Conservation (phyloP, 306 rosid genomes). For the Casuarina cunninghamiana region DNA sequence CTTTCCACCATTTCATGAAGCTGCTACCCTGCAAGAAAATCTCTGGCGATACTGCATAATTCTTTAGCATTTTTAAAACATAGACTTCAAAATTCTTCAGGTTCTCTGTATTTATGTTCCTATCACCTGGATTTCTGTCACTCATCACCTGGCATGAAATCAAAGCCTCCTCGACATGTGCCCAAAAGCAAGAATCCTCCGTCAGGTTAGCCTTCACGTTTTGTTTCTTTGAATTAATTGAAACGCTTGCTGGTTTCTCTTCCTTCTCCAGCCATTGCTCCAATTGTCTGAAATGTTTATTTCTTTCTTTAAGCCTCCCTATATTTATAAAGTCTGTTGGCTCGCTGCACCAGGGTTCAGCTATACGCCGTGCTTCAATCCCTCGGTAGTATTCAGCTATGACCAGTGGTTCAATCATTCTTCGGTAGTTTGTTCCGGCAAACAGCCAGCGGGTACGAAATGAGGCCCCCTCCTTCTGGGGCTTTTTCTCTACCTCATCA, state of each 20-base stretch:
- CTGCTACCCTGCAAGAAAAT: conserved; percentile 55
- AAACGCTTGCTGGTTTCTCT: background rate
- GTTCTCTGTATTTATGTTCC: background rate
- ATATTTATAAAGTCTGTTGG: conserved; percentile 14
- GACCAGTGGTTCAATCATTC: conserved; percentile 65
- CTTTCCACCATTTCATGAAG: conserved; percentile 67
- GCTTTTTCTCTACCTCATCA: conserved; percentile 44
- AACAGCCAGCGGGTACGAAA: conserved; percentile 42
- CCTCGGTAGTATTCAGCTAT: conserved; percentile 51
- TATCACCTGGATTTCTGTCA: background rate
- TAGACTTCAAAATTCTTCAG: conserved; percentile 46
- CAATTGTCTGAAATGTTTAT: conserved; percentile 36
- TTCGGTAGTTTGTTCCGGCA: conserved; percentile 51
- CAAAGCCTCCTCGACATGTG: conserved; percentile 62
- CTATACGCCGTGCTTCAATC: no score
- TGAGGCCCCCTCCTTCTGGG: conserved; percentile 39
- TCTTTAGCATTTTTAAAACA: conserved; percentile 38
- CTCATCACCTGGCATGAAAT: conserved; percentile 29
- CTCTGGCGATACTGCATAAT: conserved; percentile 56
- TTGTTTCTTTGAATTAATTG: conserved; percentile 4
- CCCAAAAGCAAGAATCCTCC: conserved; percentile 80
- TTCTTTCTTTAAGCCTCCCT: conserved; percentile 14
- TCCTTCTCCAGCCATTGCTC: conserved; percentile 40
- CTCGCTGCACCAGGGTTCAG: background rate
- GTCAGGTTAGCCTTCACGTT: conserved; percentile 43